These are phyloP conservation scores for Sedum album DNA, from an alignment of 164 flowering plant species.

Conservation along the genomic window DNA sequence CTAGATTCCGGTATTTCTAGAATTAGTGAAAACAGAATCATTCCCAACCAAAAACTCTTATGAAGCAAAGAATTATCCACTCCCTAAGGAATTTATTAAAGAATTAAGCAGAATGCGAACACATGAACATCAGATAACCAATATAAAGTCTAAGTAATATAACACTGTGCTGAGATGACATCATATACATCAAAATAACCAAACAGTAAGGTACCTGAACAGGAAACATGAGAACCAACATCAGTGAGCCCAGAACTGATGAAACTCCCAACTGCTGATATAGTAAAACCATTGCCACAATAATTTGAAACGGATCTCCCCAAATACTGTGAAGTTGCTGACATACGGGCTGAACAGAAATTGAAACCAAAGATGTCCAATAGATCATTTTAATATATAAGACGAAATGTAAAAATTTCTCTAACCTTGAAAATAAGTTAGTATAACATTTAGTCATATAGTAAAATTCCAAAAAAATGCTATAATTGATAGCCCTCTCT, in stretches of 20 bases:
- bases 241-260: constrained; percentile 65
- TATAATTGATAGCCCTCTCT: not conserved
- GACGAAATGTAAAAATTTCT: not conserved
- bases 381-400: not conserved
- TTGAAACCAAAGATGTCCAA: not conserved
- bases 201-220: constrained; percentile 48
- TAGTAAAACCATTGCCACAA: constrained; percentile 67
- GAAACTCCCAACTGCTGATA: constrained; percentile 76
- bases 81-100: not conserved
- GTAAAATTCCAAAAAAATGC: not conserved
- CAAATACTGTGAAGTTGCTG: constrained; percentile 86
- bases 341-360: constrained; percentile 54
- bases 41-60: not conserved
- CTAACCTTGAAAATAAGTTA: not conserved
- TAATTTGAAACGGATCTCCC: constrained; percentile 94
- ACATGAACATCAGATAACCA: not conserved
- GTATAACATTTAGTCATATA: not conserved
- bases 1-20: not conserved
- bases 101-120: not conserved
- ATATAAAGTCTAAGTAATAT: too few species aligned
- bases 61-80: not conserved
- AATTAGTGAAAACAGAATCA: not conserved
- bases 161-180: too few species aligned
- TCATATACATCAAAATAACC: too few species aligned
- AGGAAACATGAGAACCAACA: constrained; percentile 82